phyloP scores from a whole-genome alignment of 345 rosid genomes.

The Aquilaria sinensis region DNA sequence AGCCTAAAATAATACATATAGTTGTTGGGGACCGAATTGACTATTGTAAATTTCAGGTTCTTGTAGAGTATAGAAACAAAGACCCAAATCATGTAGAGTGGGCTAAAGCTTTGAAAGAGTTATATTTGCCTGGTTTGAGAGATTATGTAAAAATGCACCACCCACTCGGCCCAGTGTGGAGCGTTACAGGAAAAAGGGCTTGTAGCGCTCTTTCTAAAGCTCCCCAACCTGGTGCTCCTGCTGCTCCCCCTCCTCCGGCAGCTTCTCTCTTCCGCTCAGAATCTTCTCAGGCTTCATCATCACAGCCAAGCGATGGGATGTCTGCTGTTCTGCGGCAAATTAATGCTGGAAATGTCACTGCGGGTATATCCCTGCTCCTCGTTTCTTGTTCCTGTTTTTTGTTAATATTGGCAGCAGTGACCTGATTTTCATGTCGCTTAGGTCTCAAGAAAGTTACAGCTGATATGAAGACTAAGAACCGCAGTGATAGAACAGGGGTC shows the following conservation, averaged over 20 bases:
- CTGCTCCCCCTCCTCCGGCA: slow-evolving; percentile 85
- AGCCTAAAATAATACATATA: too few species aligned
- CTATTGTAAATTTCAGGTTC: slow-evolving; percentile 38
- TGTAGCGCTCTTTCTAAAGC: slow-evolving; percentile 45
- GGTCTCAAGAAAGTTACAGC: slow-evolving; percentile 75
- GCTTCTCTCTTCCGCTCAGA: slow-evolving; percentile 58
- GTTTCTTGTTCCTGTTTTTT: neutral
- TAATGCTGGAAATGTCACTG: slow-evolving; percentile 59
- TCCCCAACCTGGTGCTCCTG: slow-evolving; percentile 49
- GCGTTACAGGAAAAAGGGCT: slow-evolving; percentile 42
- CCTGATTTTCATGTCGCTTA: slow-evolving; percentile 20
- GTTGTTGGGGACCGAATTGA: slow-evolving; percentile 6
- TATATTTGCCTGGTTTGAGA: slow-evolving; percentile 75
- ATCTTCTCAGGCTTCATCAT: slow-evolving; percentile 58
- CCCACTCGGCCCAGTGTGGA: slow-evolving; percentile 89
- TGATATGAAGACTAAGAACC: slow-evolving; percentile 88
- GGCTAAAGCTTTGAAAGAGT: slow-evolving; percentile 86
- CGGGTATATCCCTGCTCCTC: slow-evolving; percentile 33
- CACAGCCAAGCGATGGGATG: slow-evolving; percentile 76
- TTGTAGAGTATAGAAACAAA: slow-evolving; percentile 74
- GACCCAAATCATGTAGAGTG: slow-evolving; percentile 83
- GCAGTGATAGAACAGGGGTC: slow-evolving; percentile 57
- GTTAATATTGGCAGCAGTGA: slow-evolving; percentile 6
- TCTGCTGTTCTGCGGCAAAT: slow-evolving; percentile 85
- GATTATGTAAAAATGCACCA: slow-evolving; percentile 73